Evolutionary conservation across 2,329 filamentous ascomycete species (phyloP).

Genomic region (Geoglossum cookeanum): DNA sequence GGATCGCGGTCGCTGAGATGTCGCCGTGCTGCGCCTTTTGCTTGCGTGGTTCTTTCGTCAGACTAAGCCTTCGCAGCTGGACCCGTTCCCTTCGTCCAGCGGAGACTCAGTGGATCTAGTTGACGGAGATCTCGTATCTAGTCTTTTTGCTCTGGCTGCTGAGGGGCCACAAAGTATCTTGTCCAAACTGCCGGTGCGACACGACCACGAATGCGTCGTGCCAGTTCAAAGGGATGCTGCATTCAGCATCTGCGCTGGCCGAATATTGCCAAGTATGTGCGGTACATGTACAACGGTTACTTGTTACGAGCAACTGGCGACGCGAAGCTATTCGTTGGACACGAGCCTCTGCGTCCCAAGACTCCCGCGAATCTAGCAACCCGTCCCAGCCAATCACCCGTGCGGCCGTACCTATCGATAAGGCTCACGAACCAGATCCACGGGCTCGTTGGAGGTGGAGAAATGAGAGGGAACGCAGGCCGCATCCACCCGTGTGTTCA

Average conservation of each 20-base stretch:
- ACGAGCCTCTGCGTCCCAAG: not conserved
- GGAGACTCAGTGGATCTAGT: too few relatives aligned
- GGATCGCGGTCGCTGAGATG: too few relatives aligned
- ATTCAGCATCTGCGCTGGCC: not conserved
- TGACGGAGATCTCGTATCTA: not conserved
- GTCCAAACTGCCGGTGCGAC: not conserved
- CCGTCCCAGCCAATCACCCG: not conserved
- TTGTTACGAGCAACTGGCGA: not conserved
- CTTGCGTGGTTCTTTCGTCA: too few relatives aligned
- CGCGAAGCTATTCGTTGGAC: not conserved
- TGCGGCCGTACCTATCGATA: not conserved
- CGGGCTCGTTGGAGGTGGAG: not conserved
- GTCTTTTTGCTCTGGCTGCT: not conserved
- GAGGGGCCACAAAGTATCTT: not conserved
- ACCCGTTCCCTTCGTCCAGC: too few relatives aligned
- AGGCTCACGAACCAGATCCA: not conserved
- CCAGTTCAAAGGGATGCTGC: not conserved
- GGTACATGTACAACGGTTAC: too few relatives aligned
- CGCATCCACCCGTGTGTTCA: too few relatives aligned
- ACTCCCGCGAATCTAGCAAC: not conserved
- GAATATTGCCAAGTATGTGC: not conserved
- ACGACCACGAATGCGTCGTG: not conserved
- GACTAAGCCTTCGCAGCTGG: not conserved
- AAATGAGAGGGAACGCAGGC: too few relatives aligned
- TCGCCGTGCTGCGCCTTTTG: too few relatives aligned